A percentile compares a stretch with the other conserved stretches of the same genome.
Conservation (phyloP, 345 rosid species). For the Corchorus capsularis region DNA sequence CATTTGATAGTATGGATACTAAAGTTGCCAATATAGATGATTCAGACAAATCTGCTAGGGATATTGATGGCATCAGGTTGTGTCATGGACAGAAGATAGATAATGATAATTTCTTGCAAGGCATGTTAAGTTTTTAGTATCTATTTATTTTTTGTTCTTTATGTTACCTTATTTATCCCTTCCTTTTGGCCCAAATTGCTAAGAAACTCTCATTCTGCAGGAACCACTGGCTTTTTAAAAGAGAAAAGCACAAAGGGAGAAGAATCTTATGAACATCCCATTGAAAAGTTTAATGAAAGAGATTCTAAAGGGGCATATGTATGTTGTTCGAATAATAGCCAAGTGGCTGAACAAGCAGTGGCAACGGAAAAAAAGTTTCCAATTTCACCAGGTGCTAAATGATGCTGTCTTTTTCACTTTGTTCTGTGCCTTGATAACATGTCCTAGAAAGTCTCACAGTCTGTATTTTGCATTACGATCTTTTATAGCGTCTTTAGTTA, state of each 20-base stretch:
- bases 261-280: slow-evolving; percentile 17
- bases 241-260: slow-evolving; percentile 20
- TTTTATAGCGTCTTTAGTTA: neutral
- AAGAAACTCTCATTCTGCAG: slow-evolving; percentile 34
- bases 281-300: slow-evolving; percentile 24
- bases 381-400: slow-evolving; percentile 36
- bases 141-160: neutral
- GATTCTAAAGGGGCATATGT: slow-evolving; percentile 15
- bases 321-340: slow-evolving; percentile 8
- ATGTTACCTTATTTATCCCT: neutral
- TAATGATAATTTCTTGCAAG: slow-evolving; percentile 31
- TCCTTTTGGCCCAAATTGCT: neutral
- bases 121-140: neutral
- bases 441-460: neutral
- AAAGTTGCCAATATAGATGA: slow-evolving; percentile 29
- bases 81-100: slow-evolving; percentile 33
- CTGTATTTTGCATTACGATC: too few species aligned
- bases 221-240: slow-evolving; percentile 29
- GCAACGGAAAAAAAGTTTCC: slow-evolving; percentile 18
- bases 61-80: slow-evolving; percentile 27
- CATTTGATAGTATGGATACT: slow-evolving; percentile 15
- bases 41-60: slow-evolving; percentile 25
- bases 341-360: slow-evolving; percentile 21
- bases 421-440: neutral
- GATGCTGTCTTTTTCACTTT: neutral